Conservation (phyloP, 2,329 filamentous ascomycete species). For the Sporothrix dimorphospora region DNA sequence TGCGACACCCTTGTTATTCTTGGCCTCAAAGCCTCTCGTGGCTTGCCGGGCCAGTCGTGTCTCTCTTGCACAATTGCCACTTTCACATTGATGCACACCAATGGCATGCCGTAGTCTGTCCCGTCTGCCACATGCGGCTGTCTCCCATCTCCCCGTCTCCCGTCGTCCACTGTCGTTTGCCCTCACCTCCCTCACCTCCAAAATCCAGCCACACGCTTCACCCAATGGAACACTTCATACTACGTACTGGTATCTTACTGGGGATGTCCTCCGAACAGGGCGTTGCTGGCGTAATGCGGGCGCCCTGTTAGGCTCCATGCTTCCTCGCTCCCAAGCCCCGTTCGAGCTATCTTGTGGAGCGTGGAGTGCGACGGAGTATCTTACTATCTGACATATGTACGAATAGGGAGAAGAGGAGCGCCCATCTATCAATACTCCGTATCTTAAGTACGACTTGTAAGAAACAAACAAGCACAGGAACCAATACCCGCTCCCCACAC, state of each 20-base stretch:
- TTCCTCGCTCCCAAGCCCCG: not conserved
- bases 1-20: not conserved
- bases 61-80: not conserved
- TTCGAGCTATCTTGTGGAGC: not conserved
- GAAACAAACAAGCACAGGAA: not conserved
- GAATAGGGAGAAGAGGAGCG: not conserved
- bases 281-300: not conserved
- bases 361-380: not conserved
- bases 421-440: not conserved
- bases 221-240: slow-evolving; percentile 3
- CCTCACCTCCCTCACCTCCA: not conserved
- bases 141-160: not conserved
- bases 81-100: not conserved
- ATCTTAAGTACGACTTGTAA: too few species aligned
- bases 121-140: not conserved
- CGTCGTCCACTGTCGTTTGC: not conserved
- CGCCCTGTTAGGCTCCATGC: not conserved
- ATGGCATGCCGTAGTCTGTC: not conserved
- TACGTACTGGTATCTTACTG: too few species aligned
- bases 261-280: not conserved
- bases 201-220: slow-evolving; percentile 3
- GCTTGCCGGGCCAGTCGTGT: slow-evolving; percentile 10
- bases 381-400: slow-evolving; percentile 11
- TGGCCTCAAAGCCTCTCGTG: not conserved
- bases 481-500: slow-evolving; percentile 9